Percentiles rank a stretch among this genome's conserved stretches.
These are phyloP conservation scores for Saccharum officinarum DNA, from an alignment of 176 grass and related monocot species.

Conservation along the genomic window DNA sequence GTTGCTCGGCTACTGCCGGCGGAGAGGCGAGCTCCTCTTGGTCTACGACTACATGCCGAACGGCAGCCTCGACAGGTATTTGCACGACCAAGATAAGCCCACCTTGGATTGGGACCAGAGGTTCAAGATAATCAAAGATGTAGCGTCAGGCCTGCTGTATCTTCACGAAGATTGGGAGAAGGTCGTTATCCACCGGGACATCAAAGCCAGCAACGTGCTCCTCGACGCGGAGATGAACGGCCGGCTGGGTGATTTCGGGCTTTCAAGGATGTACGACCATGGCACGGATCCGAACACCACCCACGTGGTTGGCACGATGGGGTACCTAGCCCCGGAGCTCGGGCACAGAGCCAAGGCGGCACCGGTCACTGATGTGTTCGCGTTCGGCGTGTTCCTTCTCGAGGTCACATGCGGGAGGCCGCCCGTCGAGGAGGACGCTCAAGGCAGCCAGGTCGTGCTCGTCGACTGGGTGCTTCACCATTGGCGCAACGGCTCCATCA, in stretches of 20 bases:
- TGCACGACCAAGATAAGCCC: not conserved
- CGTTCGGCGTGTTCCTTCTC: slow-evolving; percentile 33
- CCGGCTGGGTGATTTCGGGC: slow-evolving; percentile 22
- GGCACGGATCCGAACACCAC: slow-evolving; percentile 33
- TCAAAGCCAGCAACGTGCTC: slow-evolving; percentile 35
- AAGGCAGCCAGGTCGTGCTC: not conserved
- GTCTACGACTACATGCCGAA: slow-evolving; percentile 30
- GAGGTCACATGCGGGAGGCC: slow-evolving; percentile 28
- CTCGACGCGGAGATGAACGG: slow-evolving; percentile 28
- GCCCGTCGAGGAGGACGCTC: slow-evolving; percentile 13
- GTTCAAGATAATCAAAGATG: slow-evolving; percentile 33
- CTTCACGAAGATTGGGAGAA: slow-evolving; percentile 44
- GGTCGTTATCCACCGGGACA: slow-evolving; percentile 22
- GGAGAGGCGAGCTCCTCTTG: slow-evolving; percentile 28
- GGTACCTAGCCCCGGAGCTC: slow-evolving; percentile 39
- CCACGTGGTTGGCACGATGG: slow-evolving; percentile 34
- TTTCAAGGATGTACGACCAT: slow-evolving; percentile 33
- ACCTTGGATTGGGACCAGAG: slow-evolving; percentile 4
- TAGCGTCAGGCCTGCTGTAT: slow-evolving; percentile 31
- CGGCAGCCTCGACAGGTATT: slow-evolving; percentile 16
- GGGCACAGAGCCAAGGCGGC: slow-evolving; percentile 21
- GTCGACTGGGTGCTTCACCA: slow-evolving; percentile 29
- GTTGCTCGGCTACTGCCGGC: slow-evolving; percentile 29
- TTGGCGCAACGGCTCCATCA: slow-evolving; percentile 25
- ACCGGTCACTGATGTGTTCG: slow-evolving; percentile 24